Conservation (phyloP, 176 grass and related monocot species). For the Chrysopogon serrulatus region DNA sequence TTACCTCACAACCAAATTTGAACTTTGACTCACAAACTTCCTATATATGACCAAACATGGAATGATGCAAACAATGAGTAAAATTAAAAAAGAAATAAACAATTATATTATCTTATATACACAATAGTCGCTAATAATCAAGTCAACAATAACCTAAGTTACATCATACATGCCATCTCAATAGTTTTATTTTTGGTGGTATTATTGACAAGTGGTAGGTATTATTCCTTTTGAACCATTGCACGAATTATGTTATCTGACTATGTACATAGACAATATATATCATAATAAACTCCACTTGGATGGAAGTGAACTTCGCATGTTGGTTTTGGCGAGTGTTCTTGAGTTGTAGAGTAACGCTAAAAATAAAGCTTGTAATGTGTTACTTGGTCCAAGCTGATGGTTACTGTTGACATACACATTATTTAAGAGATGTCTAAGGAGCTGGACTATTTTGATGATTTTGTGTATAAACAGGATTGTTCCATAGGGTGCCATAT, state of each 20-base stretch:
- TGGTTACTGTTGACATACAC: neutral
- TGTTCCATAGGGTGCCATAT: neutral
- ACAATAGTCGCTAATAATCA: neutral
- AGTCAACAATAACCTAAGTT: neutral
- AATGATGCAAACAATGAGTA: neutral
- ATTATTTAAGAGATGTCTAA: neutral
- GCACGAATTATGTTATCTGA: neutral
- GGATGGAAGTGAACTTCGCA: neutral
- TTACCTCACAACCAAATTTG: neutral
- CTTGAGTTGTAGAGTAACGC: neutral
- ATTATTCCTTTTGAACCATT: too few species aligned
- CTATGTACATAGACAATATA: neutral
- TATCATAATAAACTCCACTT: neutral
- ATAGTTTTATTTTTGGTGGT: neutral
- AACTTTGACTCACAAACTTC: neutral
- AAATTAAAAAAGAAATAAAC: neutral
- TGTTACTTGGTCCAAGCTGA: neutral
- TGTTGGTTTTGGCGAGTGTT: neutral
- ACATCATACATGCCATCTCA: too few species aligned
- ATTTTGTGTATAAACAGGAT: neutral
- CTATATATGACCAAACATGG: too few species aligned
- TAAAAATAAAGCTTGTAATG: too few species aligned
- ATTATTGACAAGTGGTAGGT: neutral
- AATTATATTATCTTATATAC: neutral
- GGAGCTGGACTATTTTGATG: neutral